A percentile compares a stretch with the other conserved stretches of the same genome.
Evolutionary conservation across 169 alveolate genomes (phyloP).

Genomic region (Plasmodium vinckei): DNA sequence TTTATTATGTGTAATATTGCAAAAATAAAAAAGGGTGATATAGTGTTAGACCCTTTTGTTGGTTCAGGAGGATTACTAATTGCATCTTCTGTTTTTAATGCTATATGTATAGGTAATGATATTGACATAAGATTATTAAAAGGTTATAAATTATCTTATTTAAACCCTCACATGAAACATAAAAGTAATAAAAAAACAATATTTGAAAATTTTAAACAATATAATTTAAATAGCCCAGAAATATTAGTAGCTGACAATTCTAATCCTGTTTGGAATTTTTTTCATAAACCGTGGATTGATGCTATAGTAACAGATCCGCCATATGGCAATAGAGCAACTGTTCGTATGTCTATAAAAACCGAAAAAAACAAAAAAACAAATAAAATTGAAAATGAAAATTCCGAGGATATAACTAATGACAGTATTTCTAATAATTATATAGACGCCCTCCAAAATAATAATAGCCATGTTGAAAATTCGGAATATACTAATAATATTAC

Average conservation of each 20-base stretch:
- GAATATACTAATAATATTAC: not conserved
- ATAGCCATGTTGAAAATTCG: not conserved
- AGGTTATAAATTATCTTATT: conserved; percentile 88
- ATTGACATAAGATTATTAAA: conserved; percentile 94
- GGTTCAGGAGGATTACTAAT: conserved; percentile 97
- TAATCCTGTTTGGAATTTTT: conserved; percentile 58
- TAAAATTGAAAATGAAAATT: not conserved
- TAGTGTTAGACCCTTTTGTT: conserved; percentile 96
- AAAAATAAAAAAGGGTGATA: conserved; percentile 77
- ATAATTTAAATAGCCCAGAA: conserved; percentile 78
- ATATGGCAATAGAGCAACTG: conserved; percentile 90
- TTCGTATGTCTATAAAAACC: conserved; percentile 28
- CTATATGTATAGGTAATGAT: conserved; percentile 95
- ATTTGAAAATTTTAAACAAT: conserved; percentile 79
- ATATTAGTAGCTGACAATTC: conserved; percentile 77
- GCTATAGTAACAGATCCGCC: conserved; percentile 98
- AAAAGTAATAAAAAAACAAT: conserved; percentile 70
- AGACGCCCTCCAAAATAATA: not conserved
- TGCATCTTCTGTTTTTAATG: conserved; percentile 92
- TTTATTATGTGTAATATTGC: conserved; percentile 95
- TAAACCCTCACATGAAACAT: conserved; percentile 82
- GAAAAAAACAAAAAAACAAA: not conserved
- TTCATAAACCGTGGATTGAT: conserved; percentile 92
- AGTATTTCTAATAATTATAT: not conserved
- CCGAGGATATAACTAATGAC: not conserved